Base-by-base conservation (phyloP, 2,329 filamentous ascomycete species). In the Emmonsiellopsis sp. region DNA sequence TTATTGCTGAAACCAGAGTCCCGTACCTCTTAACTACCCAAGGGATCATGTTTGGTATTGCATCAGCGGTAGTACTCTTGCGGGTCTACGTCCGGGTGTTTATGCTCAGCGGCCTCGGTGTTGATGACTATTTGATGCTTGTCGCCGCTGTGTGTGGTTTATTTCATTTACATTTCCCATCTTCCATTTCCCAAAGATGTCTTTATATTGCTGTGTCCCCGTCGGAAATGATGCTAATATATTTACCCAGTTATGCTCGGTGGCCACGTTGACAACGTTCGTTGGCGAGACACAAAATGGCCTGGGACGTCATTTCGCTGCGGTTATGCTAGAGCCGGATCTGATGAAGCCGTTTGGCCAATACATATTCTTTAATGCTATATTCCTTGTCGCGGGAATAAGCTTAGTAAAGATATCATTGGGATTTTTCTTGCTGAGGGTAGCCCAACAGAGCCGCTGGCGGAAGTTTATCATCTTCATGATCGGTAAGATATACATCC, bases 381-480 rank as follows among this genome's bases (percentile, higher is more conserved):
- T 44, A 52, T 38, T 26, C n/a, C 31, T 51, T 42, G 48, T 51
- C 11, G 15, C 34, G 30, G 50, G 50, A 7, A 16, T 52, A 35
- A 41, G 38, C 13, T 16, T 52, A 16, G 38, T 52, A 16, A 52
- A 45, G 26, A 20, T 44, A 8, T 52, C 38, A 10, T 13, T 44
- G 16, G 50, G 30, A 13, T 15, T 31, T 20, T 44, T 52, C 50
- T 35, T 52, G 3, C 20, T 52, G 38, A 37, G 41, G 13, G 32
- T 52, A 9, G 26, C 35, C 7, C 20, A 41, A 20, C 35, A 30
- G 8, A 43, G 40, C 9, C 32, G 38, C 15, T 52, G 38, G 50
- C 16, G 26, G 15, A 38, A 41, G 10, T 44, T 52, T 16, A 52
- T 41, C 38, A 26, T 26, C 26, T 42, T 45, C 38, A 45, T 52